A percentile compares a stretch with the other conserved stretches of the same genome.
Conservation (phyloP, 2,329 filamentous ascomycete genomes). For the Sporothrix curviconia region DNA sequence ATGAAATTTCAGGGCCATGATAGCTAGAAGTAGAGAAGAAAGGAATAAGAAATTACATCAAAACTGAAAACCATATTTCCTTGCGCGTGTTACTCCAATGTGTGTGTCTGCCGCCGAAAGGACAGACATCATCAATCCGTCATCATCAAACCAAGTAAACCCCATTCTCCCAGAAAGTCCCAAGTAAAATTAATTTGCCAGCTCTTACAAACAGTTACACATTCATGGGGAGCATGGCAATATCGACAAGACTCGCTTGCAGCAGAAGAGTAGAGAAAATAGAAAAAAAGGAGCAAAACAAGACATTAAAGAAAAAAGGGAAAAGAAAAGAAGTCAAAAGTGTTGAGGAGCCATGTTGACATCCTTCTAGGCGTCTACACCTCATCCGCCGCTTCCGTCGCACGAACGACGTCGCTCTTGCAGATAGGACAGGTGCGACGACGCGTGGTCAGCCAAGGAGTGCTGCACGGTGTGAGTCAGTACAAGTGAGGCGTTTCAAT, state of each 20-base stretch:
- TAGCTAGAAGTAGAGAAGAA: neutral
- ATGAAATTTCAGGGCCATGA: neutral
- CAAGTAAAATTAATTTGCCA: neutral
- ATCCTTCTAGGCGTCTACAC: neutral
- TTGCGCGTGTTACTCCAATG: neutral
- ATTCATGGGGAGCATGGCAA: no score
- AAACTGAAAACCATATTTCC: neutral
- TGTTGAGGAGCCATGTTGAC: neutral
- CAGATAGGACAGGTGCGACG: slow-evolving; percentile 97
- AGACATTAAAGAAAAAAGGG: neutral
- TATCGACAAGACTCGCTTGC: no score
- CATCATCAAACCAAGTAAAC: neutral
- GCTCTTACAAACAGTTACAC: no score
- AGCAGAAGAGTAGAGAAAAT: neutral
- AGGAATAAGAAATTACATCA: slow-evolving; percentile 1
- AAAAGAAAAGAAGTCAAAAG: neutral
- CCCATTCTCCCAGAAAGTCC: neutral
- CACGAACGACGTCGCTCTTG: slow-evolving; percentile 85
- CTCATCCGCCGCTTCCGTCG: neutral
- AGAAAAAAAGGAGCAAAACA: neutral
- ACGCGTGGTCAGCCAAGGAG: slow-evolving; percentile 91
- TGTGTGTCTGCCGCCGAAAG: neutral
- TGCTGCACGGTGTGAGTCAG: slow-evolving; percentile 46
- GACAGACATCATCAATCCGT: neutral
- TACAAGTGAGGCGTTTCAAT: no score